Percentiles rank a stretch among this genome's conserved stretches.
Conservation (phyloP, 345 rosid genomes). For the Arabis hirsuta region DNA sequence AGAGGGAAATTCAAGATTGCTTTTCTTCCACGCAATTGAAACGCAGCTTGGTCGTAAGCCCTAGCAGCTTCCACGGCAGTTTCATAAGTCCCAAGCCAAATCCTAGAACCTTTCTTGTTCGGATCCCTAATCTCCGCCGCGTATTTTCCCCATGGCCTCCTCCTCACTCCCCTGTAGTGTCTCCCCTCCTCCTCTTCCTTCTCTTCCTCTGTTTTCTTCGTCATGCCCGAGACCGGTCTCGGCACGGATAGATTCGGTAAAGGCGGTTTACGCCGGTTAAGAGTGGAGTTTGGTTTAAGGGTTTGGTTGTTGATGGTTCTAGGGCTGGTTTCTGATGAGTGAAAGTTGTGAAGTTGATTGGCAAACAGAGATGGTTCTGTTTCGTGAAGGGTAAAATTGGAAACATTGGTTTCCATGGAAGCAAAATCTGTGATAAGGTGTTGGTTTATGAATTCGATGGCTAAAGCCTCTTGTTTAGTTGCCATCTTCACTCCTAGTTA, state of each 20-base stretch:
- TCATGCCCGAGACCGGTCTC: constrained; percentile 1
- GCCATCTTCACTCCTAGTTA: constrained; percentile 31
- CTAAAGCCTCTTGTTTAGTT: constrained; percentile 48
- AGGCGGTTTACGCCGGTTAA: constrained; percentile 70
- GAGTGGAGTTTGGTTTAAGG: constrained; percentile 47
- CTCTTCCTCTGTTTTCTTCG: constrained; percentile 9
- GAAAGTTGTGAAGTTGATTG: constrained; percentile 9
- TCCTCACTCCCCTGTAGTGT: constrained; percentile 85
- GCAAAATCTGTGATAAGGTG: constrained; percentile 65
- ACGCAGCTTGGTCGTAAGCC: constrained; percentile 90
- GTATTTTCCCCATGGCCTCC: constrained; percentile 90
- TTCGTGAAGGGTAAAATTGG: constrained; percentile 27
- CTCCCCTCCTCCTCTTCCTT: constrained; percentile 44
- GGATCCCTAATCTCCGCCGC: constrained; percentile 97
- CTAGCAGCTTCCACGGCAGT: constrained; percentile 82
- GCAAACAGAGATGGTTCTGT: constrained; percentile 19
- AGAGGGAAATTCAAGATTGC: constrained; percentile 93
- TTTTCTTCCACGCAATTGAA: constrained; percentile 79
- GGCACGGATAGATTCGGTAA: constrained; percentile 41
- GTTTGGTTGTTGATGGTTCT: constrained; percentile 24
- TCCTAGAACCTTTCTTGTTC: constrained; percentile 73
- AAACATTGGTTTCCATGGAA: constrained; percentile 48
- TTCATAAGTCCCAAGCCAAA: constrained; percentile 95
- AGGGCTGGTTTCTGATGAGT: constrained; percentile 19
- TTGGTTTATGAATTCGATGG: constrained; percentile 63